These are phyloP conservation scores for Microcyclosporella mali DNA, from an alignment of 2,329 filamentous ascomycete species.

Conservation along the genomic window DNA sequence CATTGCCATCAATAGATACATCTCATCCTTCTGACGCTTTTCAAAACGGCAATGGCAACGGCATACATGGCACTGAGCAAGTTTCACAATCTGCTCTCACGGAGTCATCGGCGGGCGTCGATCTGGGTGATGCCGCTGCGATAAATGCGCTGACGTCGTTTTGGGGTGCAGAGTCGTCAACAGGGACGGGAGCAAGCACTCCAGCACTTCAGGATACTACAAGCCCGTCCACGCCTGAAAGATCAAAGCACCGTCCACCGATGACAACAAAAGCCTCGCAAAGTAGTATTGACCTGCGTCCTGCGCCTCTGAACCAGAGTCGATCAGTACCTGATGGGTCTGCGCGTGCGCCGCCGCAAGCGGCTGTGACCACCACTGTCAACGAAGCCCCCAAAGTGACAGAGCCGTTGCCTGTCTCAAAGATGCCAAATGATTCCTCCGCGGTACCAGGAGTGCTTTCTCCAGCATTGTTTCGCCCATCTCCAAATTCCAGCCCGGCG, in stretches of 20 bases:
- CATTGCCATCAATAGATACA: constrained; percentile 16
- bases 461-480: constrained; percentile 6
- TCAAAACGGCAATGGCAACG: constrained; percentile 11
- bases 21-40: constrained; percentile 3
- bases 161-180: constrained; percentile 20
- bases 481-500: constrained; percentile 9
- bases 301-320: constrained; percentile 23
- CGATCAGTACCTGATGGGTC: neutral
- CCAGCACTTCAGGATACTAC: constrained; percentile 8
- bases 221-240: constrained; percentile 21
- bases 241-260: constrained; percentile 18
- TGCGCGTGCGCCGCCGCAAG: too few relatives aligned
- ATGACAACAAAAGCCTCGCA: constrained; percentile 15
- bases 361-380: too few relatives aligned
- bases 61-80: constrained; percentile 11
- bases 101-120: constrained; percentile 20
- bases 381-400: too few relatives aligned
- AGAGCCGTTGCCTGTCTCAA: constrained; percentile 1
- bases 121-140: constrained; percentile 20
- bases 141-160: constrained; percentile 23
- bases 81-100: constrained; percentile 12
- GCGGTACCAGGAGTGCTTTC: constrained; percentile 11
- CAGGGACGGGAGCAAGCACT: constrained; percentile 4
- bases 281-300: constrained; percentile 24
- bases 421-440: constrained; percentile 10